These are phyloP conservation scores for Colletotrichum sp. DNA, from an alignment of 2,329 filamentous ascomycete species.

Conservation along the genomic window DNA sequence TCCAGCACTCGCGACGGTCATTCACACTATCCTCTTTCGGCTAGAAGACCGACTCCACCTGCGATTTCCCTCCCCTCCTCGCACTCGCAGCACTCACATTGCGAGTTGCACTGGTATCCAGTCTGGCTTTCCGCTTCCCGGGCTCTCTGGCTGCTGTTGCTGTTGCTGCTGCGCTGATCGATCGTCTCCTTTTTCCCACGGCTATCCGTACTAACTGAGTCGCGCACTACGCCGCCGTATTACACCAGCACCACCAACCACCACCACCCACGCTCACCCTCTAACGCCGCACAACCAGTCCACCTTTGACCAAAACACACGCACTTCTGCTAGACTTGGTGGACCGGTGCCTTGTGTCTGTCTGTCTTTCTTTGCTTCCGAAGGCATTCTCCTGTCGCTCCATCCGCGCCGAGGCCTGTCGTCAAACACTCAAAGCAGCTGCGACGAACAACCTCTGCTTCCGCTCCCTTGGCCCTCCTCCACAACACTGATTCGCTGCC, in stretches of 20 bases:
- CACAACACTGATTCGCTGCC: not conserved
- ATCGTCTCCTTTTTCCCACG: constrained; percentile 12
- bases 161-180: not conserved
- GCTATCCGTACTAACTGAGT: constrained; percentile 6
- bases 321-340: not conserved
- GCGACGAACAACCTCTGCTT: not conserved
- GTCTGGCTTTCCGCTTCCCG: not conserved
- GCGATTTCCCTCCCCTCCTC: constrained; percentile 2
- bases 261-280: not conserved
- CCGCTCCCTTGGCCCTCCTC: not conserved
- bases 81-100: not conserved
- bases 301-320: constrained; percentile 1
- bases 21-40: constrained; percentile 14
- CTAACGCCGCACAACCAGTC: not conserved
- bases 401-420: not conserved
- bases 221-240: not conserved
- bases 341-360: not conserved
- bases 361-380: not conserved
- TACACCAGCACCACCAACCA: not conserved
- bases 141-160: not conserved
- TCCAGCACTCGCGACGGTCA: not conserved
- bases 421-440: not conserved
- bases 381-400: constrained; percentile 8
- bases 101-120: not conserved
- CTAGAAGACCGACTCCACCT: constrained; percentile 10